Base-by-base conservation (phyloP, 495 filamentous ascomycete species). In the Penicillium manginii region DNA sequence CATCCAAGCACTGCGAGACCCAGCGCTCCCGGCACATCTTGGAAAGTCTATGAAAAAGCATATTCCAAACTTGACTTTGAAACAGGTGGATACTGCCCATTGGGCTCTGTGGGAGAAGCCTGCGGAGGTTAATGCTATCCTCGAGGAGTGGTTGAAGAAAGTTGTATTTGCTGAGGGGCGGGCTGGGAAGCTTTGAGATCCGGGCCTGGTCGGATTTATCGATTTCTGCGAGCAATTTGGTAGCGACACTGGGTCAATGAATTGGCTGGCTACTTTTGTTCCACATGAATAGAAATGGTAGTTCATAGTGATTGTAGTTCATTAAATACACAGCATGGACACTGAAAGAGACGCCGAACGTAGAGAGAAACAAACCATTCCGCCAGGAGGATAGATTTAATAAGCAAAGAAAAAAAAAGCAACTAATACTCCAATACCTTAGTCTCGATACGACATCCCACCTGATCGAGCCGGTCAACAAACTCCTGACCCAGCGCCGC, bases 401-500 rank as follows among this genome's bases (percentile, higher is more conserved):
- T 43, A 17, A 17, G 8, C 4, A 43, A 18, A 9, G 40, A 9
- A 19, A 43, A 2, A 4, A 17, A 3, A 42, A 17, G 6, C 26
- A 52, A 37, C 26, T 61, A 76, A 50, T 71, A 60, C 17, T 78
- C 66, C 52, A 77, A 68, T 0, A 78, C 59, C 65, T 73, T 69
- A 1, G 72, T 78, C 48, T 91, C 84, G 53, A 91, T 75, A 49
- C 75, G 82, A 57, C 91, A 84, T 1, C 89, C 89, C 14, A 77
- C 82, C 49, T 80, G 77, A 14, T 83, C 78, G 58, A 93, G 68
- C 42, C 89, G 82, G 65, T 94, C 87, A 55, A 94, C 80, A 65
- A 84, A 92, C 29, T 79, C 77, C 70, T 92, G 88, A 0, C 92
- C 92, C 37, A 97, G 73, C 39, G 84, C 89, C n/a, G 91, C 89